phyloP scores from a whole-genome alignment of 176 grass and related monocot genomes.

The Aegilops speltoides region DNA sequence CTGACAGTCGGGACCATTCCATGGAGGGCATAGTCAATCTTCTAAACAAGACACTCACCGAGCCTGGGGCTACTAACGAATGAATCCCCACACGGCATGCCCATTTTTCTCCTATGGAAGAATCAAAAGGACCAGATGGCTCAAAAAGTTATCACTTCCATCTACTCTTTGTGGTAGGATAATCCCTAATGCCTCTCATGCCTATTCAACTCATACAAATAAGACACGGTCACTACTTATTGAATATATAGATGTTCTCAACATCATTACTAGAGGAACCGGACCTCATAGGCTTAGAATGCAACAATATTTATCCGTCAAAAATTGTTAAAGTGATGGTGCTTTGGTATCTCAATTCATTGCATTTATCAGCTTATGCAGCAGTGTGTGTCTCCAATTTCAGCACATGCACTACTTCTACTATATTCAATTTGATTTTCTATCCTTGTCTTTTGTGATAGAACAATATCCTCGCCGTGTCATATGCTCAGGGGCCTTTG shows the following conservation, averaged over 20 bases:
- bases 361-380: neutral
- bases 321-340: neutral
- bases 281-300: neutral
- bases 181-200: neutral
- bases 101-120: too few relatives aligned
- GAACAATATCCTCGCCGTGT: too few relatives aligned
- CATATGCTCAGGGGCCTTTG: too few relatives aligned
- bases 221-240: neutral
- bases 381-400: neutral
- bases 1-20: too few relatives aligned
- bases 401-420: neutral
- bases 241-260: neutral
- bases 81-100: too few relatives aligned
- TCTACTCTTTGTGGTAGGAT: neutral
- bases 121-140: too few relatives aligned
- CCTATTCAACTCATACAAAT: neutral
- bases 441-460: too few relatives aligned
- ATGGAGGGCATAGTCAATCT: too few relatives aligned
- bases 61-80: too few relatives aligned
- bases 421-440: neutral
- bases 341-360: neutral
- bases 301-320: neutral
- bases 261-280: neutral
- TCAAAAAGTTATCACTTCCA: too few relatives aligned
- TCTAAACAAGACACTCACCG: too few relatives aligned